Evolutionary conservation across 352 stramenopile genomes (phyloP).

Genomic region (Pythium utonaiense): DNA sequence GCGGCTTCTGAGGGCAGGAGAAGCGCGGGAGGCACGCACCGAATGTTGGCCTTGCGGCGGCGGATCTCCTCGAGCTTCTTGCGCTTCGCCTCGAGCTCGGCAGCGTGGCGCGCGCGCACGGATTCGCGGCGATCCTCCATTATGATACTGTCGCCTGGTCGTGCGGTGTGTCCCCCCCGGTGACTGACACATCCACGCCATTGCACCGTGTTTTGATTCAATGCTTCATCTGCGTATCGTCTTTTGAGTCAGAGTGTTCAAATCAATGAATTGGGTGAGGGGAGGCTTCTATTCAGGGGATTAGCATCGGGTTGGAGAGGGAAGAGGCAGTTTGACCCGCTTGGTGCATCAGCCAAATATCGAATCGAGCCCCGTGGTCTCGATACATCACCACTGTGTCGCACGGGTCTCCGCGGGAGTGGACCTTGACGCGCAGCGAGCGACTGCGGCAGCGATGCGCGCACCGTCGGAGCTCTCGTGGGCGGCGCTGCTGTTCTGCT

Average conservation of each 20-base stretch:
- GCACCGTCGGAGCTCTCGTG: constrained; percentile 14
- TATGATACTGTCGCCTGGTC: neutral
- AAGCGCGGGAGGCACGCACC: constrained; percentile 29
- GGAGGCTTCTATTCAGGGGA: neutral
- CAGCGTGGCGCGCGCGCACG: constrained; percentile 78
- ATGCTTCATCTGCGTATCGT: neutral
- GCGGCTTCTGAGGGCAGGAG: neutral
- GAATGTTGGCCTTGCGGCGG: constrained; percentile 73
- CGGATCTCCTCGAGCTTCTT: constrained; percentile 90
- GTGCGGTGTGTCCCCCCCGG: neutral
- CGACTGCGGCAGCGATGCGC: constrained; percentile 5
- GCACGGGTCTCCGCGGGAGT: neutral
- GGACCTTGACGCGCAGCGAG: too few relatives aligned
- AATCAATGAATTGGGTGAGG: neutral
- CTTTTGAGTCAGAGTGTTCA: neutral
- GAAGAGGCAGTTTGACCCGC: neutral
- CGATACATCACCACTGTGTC: too few relatives aligned
- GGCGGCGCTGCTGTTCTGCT: constrained; percentile 39
- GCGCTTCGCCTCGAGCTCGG: constrained; percentile 84
- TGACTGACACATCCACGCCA: constrained; percentile 4
- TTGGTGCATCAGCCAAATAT: neutral
- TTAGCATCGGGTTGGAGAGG: neutral
- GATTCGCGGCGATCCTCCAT: constrained; percentile 24
- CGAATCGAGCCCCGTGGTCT: neutral
- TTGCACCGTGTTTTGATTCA: constrained; percentile 1